These are phyloP conservation scores for Garcia nutans DNA, from an alignment of 345 rosid species.

Conservation along the genomic window DNA sequence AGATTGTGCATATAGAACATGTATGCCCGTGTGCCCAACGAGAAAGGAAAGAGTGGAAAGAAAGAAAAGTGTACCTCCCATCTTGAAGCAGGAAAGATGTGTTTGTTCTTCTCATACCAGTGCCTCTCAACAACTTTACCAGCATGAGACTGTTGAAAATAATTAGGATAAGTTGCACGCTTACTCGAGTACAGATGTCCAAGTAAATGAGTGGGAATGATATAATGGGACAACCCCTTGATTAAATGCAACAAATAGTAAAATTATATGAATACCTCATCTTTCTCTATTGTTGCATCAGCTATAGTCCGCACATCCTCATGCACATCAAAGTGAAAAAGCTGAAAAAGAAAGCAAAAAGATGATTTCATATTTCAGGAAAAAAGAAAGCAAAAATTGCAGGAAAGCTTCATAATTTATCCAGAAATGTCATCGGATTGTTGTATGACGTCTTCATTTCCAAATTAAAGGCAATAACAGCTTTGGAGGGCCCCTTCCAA, in stretches of 20 bases:
- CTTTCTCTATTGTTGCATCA: slow-evolving; percentile 97
- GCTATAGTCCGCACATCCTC: slow-evolving; percentile 96
- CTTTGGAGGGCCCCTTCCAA: neutral
- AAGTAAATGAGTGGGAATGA: neutral
- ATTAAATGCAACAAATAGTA: neutral
- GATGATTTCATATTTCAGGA: neutral
- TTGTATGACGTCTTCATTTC: neutral
- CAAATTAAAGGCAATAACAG: neutral
- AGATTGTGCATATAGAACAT: neutral
- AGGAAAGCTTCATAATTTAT: neutral
- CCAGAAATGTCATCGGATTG: neutral
- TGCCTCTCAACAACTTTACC: slow-evolving; percentile 99
- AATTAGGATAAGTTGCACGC: neutral
- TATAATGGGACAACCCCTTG: neutral
- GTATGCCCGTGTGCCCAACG: neutral
- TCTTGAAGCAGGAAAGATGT: slow-evolving; percentile 97
- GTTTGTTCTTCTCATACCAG: slow-evolving; percentile 99
- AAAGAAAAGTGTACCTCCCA: slow-evolving; percentile 71
- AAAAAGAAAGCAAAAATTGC: neutral
- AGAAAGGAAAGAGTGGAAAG: neutral
- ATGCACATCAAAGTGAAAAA: slow-evolving; percentile 97
- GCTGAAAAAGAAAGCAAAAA: slow-evolving; percentile 40
- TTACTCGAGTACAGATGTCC: neutral
- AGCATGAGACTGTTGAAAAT: slow-evolving; percentile 75
- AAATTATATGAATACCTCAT: slow-evolving; percentile 54